Base-by-base conservation (phyloP, 108 stramenopile genomes). In the Cyclotella atomus region DNA sequence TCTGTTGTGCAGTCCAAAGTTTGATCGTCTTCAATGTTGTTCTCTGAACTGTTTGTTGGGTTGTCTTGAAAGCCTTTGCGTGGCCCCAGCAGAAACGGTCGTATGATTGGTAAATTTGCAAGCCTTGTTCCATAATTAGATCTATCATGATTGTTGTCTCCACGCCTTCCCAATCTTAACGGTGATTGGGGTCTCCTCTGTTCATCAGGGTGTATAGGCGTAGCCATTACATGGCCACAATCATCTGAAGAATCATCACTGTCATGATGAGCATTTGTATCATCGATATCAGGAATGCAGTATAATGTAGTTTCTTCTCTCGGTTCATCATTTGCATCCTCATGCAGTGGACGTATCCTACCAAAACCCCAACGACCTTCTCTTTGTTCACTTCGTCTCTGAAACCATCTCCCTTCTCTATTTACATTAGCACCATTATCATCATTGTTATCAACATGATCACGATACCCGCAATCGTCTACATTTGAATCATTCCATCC, bases 71-170 rank as follows among this genome's bases (percentile, higher is more conserved):
- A 77, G 20, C 76, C 67, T 68, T 43, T 62, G 38, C 36, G 68
- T 6, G 67, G 63, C 30, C 69, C 61, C 5, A 61, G 53, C 17
- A 77, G 54, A 19, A 77, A 77, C n/a, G 76, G 76, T 8, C 69
- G 62, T 35, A 77, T 27, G 5, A 77, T 70, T 10, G 69, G 76
- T 23, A 77, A 33, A 19, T 34, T 27, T 32, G 63, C 16, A 23
- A 70, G 6, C 16, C 54, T 47, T 43, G 35, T 44, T 15, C 60
- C 68, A 17, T 41, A 56, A 17, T 57, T n/a, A 36, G 34, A 17
- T 5, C 21, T 3, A 55, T 66, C 17, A 52, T 21, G 55, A 7
- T 28, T 5, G 23, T 49, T 49, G 8, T 2, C 27, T 16, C 45
- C 23, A 23, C 21, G 64, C 36, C 27, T 24, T 29, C 15, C 23